Conservation (phyloP, 306 rosid genomes). For the Mucuna pruriens region DNA sequence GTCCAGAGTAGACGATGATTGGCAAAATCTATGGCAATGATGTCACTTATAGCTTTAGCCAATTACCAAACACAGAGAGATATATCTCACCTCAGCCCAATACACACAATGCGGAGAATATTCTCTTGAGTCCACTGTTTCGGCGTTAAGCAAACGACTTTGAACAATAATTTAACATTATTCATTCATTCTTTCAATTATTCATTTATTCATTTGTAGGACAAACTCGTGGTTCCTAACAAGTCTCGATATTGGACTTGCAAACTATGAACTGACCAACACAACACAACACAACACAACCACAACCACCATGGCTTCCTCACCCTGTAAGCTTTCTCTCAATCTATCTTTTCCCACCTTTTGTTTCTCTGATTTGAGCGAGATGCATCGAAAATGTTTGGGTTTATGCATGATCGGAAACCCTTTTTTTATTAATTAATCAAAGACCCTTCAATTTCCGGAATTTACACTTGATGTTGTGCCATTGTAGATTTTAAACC, state of each 20-base stretch:
- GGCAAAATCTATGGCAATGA: no score
- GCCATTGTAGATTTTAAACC: not conserved
- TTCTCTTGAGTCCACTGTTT: not conserved
- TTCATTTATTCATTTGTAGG: not conserved
- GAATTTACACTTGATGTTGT: not conserved
- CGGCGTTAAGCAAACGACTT: not conserved
- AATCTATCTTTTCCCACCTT: not conserved
- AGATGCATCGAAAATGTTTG: not conserved
- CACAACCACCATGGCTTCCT: slow-evolving; percentile 29
- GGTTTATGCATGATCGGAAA: not conserved
- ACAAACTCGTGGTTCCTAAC: not conserved
- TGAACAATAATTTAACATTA: not conserved
- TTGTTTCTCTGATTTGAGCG: not conserved
- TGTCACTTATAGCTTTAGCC: no score
- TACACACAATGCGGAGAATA: not conserved
- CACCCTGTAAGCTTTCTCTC: not conserved
- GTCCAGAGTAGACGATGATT: no score
- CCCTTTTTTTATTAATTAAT: not conserved
- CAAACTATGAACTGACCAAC: not conserved
- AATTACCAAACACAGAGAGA: no score
- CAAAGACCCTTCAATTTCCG: not conserved
- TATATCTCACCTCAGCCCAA: no score
- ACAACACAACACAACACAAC: not conserved
- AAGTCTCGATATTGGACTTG: not conserved
- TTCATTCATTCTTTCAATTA: not conserved